Percentiles rank a stretch among this genome's conserved stretches.
phyloP scores from a whole-genome alignment of 2,329 filamentous ascomycete genomes.

The Neospermospora avenae region DNA sequence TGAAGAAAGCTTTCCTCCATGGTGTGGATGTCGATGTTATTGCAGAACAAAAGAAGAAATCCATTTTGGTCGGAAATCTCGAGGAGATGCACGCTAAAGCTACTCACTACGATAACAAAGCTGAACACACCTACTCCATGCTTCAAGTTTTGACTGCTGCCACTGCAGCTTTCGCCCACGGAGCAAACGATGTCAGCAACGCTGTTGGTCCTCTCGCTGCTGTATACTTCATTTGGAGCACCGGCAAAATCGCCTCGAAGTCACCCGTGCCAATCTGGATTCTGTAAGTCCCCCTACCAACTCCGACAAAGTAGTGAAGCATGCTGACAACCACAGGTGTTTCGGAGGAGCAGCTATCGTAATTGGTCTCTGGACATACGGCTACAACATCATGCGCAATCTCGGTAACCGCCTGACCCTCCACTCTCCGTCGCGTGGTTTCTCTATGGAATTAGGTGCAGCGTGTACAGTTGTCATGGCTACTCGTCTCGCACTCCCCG shows the following conservation, averaged over 20 bases:
- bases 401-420: constrained; percentile 60
- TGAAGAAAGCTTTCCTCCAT: constrained; percentile 46
- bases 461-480: constrained; percentile 62
- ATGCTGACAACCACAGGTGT: constrained; percentile 1
- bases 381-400: constrained; percentile 61
- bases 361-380: constrained; percentile 53
- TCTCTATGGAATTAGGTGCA: constrained; percentile 58
- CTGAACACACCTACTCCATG: constrained; percentile 63
- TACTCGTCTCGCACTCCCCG: constrained; percentile 58
- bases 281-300: constrained; percentile 36
- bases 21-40: constrained; percentile 46
- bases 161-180: constrained; percentile 70
- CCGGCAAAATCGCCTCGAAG: constrained; percentile 41
- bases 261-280: constrained; percentile 56
- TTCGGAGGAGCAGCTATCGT: constrained; percentile 39
- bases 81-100: constrained; percentile 50
- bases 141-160: constrained; percentile 65
- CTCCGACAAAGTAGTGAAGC: background rate
- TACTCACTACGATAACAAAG: constrained; percentile 58
- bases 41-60: constrained; percentile 39
- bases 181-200: constrained; percentile 61
- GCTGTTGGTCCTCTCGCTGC: constrained; percentile 61
- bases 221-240: constrained; percentile 58
- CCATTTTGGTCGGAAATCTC: constrained; percentile 49
- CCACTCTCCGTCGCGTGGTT: constrained; percentile 58